These are phyloP conservation scores for Euphrasia arctica DNA, from an alignment of 305 asterid genomes.

Conservation along the genomic window DNA sequence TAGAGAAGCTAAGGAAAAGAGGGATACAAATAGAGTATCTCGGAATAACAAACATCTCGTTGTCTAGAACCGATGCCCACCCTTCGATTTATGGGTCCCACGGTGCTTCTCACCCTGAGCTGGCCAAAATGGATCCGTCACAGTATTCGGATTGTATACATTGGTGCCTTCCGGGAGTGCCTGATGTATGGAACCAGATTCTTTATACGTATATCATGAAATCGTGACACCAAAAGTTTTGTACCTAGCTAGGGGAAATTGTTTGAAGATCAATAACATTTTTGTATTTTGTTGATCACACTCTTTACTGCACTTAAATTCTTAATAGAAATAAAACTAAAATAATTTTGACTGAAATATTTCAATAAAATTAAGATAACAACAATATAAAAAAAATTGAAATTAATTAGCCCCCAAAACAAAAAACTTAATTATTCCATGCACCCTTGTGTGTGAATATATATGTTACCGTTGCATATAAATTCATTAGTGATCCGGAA, in stretches of 20 bases:
- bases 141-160: slow-evolving; percentile 55
- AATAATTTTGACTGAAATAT: too few species aligned
- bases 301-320: too few species aligned
- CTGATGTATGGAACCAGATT: slow-evolving; percentile 67
- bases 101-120: slow-evolving; percentile 34
- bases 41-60: slow-evolving; percentile 52
- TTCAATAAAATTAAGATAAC: too few species aligned
- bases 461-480: slow-evolving; percentile 25
- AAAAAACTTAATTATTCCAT: slow-evolving; percentile 17
- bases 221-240: neutral
- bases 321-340: too few species aligned
- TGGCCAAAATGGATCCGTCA: slow-evolving; percentile 32
- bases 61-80: slow-evolving; percentile 62
- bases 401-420: too few species aligned
- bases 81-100: slow-evolving; percentile 43
- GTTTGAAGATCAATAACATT: too few species aligned
- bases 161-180: slow-evolving; percentile 80
- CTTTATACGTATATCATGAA: slow-evolving; percentile 45
- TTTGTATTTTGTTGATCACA: too few species aligned
- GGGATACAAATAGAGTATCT: slow-evolving; percentile 42
- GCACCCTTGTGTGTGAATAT: neutral
- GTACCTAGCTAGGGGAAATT: too few species aligned
- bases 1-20: slow-evolving; percentile 32
- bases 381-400: too few species aligned
- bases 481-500: slow-evolving; percentile 12